Evolutionary conservation across 495 filamentous ascomycete genomes (phyloP), one percentile per base, ranked within the genome.

Genomic region (Neurospora sp.): DNA sequence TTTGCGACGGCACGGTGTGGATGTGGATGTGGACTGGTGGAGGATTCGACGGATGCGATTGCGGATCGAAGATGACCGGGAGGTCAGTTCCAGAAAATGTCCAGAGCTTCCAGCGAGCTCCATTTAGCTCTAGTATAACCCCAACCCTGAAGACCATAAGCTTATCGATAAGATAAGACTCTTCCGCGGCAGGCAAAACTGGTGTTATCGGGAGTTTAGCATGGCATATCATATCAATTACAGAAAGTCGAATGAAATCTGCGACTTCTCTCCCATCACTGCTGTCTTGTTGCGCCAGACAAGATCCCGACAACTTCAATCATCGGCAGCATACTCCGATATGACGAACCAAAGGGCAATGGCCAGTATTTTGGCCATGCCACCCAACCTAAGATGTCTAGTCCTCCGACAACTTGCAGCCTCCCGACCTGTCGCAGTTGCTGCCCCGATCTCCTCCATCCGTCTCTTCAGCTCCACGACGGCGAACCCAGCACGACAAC

Each of bases 331-430:
- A 42, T 38, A 41, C 20, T 14, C 31, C 12, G 31, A 5, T 8
- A 73, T 73, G 75, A 69, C 70, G 27, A 39, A 31, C 2, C 35
- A 27, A 27, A 31, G 69, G 37, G 37, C n/a, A 41, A 37, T 70
- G 39, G 69, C 68, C 35, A 73, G 31, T n/a, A 38, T 77, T 9
- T 20, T 73, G 39, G 73, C 74, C 38, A 75, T 75, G 70, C 74
- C 75, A 16, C 71, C 74, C 12, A 65, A 70, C 37, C 68, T 77
- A 20, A 69, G 73, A 5, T 70, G 35, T 35, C 44, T 76, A 10
- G 42, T 75, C 38, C 39, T 79, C 31, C 41, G 71, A 27, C 59
- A 71, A 37, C 53, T 71, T 14, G 16, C 69, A 22, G 35, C 69
- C 8, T 35, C 44, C 20, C 39, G 35, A 69, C 14, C 12, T 1